phyloP scores from a whole-genome alignment of 176 grass and related monocot genomes.

The Coix lacrymajobi region DNA sequence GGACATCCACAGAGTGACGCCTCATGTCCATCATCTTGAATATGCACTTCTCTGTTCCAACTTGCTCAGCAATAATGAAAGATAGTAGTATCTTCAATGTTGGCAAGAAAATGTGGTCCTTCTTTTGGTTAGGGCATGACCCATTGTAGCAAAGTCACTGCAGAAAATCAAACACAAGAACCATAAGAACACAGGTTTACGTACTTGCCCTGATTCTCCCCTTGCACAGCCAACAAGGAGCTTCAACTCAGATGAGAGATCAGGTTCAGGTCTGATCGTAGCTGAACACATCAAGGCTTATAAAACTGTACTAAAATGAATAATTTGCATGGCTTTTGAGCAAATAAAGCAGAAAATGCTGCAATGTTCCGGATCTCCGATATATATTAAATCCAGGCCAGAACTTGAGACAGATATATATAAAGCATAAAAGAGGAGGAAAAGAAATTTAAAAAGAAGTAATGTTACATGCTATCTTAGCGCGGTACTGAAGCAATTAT shows the following conservation, averaged over 20 bases:
- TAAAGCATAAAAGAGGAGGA: neutral
- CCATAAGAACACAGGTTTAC: constrained; percentile 11
- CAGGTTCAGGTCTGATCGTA: neutral
- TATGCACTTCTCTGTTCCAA: neutral
- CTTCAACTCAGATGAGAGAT: neutral
- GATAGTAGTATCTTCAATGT: constrained; percentile 12
- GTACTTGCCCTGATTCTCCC: neutral
- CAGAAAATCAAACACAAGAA: constrained; percentile 18
- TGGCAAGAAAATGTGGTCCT: neutral
- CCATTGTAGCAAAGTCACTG: constrained; percentile 30
- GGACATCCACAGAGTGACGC: constrained; percentile 78
- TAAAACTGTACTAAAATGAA: neutral
- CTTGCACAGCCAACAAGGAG: constrained; percentile 3
- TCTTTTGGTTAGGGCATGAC: neutral
- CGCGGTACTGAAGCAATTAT: neutral
- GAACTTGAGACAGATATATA: neutral
- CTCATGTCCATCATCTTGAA: constrained; percentile 57
- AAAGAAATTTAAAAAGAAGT: neutral
- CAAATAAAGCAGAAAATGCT: neutral
- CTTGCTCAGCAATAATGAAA: constrained; percentile 8
- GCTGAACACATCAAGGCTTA: neutral
- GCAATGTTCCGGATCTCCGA: neutral
- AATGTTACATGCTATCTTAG: neutral
- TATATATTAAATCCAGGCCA: neutral
- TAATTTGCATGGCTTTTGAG: neutral